A percentile compares a stretch with the other conserved stretches of the same genome.
Evolutionary conservation across 257 asterid genomes (phyloP).

Genomic region (Plantago major): DNA sequence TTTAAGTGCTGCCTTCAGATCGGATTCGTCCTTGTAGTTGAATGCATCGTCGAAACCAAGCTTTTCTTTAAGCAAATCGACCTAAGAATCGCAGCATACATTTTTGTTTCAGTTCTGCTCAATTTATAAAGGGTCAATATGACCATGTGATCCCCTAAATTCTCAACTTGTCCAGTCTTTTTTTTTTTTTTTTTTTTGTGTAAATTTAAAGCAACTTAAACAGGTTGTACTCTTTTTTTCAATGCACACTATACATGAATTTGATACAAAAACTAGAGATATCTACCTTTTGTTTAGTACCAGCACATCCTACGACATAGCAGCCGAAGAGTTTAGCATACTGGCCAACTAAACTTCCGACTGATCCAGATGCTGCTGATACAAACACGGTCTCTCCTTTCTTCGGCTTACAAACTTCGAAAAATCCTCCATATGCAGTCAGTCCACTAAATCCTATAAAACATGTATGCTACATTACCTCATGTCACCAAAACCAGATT

Average conservation of each 20-base stretch:
- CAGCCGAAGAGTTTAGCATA: conserved; percentile 70
- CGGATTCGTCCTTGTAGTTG: conserved; percentile 64
- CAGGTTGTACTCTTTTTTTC: not conserved
- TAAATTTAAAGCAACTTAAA: no score
- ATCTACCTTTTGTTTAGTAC: conserved; percentile 46
- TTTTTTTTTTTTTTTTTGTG: no score
- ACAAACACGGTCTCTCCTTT: conserved; percentile 68
- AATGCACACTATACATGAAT: not conserved
- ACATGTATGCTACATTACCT: not conserved
- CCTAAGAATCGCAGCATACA: conserved; percentile 24
- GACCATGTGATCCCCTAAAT: no score
- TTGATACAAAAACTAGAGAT: not conserved
- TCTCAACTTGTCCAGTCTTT: no score
- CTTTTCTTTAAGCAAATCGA: conserved; percentile 48
- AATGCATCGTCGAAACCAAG: conserved; percentile 84
- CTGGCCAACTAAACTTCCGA: conserved; percentile 74
- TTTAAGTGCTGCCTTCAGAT: conserved; percentile 50
- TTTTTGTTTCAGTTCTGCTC: no score
- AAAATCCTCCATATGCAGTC: conserved; percentile 70
- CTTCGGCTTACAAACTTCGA: conserved; percentile 55
- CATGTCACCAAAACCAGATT: not conserved
- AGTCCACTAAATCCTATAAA: conserved; percentile 60
- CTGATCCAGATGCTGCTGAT: conserved; percentile 78
- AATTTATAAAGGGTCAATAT: no score
- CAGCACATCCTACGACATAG: conserved; percentile 69